Base-by-base conservation (phyloP, 805 yeast species). In the Diddensiella transvaalensis region DNA sequence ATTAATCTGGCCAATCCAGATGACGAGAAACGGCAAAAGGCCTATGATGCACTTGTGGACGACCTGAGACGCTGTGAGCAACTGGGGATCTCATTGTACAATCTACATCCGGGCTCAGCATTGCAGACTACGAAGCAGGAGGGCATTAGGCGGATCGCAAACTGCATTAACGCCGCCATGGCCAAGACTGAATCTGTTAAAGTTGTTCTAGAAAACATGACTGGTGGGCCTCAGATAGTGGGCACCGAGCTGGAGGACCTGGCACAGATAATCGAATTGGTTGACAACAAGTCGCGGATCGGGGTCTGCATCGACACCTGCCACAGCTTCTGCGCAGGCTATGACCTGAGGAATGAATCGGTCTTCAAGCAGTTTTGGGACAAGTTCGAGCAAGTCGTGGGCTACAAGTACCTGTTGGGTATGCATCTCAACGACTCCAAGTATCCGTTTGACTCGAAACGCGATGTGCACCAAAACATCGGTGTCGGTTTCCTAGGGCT, bases 251-350 rank as follows among this genome's bases (percentile, higher is more conserved):
- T 91, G 23, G 80, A 85, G 54, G 98, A 93, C 60, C 72, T 93
- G 42, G 71, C 75, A 23, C 77, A 76, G 19, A 90, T 93, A 13
- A 87, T 93, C 39, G 83, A 78, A 32, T 61, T 80, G 73, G 78
- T 93, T n/a, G 85, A 88, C 1, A 78, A 89, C 60, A 90, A 90
- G 65, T 62, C 68, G 0, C 74, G 99, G 48, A 83, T 93, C n/a
- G 98, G 99, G 3, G 96, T 93, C 0, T 93, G 99, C 63, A 75
- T 93, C 13, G 99, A 93, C 64, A 93, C 98, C 0, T 93, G 99
- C 64, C 99, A 93, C 66, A 75, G 96, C 0, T 89, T 87, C 72
- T 96, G 98, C 0, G 96, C 98, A 1, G 99, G 99, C 1, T 90
- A 87, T 63, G 97, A 93, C 62, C 75, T 93, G 40, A 68, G 82